Conservation (phyloP, 331 rosid genomes). For the Saraca asoca region DNA sequence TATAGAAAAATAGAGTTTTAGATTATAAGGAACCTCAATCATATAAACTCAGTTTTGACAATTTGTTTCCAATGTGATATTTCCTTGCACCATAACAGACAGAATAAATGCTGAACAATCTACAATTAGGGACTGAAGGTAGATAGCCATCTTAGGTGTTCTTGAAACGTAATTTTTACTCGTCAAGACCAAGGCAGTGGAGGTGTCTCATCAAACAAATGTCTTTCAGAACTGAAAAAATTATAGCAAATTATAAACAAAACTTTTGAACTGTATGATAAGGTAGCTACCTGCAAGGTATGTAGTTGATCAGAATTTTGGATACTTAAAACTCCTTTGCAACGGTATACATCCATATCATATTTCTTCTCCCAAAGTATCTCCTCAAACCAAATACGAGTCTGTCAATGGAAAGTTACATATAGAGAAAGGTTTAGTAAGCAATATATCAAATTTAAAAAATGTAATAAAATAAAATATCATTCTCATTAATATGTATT, state of each 20-base stretch:
- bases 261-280: background rate
- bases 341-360: conserved; percentile 90
- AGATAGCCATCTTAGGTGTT: background rate
- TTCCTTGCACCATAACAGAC: too few relatives aligned
- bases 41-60: too few relatives aligned
- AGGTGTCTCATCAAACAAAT: background rate
- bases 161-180: background rate
- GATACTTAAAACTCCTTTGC: conserved; percentile 75
- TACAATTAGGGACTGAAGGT: background rate
- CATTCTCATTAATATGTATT: conserved; percentile 6
- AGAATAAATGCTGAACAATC: background rate
- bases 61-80: too few relatives aligned
- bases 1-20: too few relatives aligned
- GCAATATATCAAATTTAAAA: conserved; percentile 5
- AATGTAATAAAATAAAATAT: background rate
- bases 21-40: too few relatives aligned
- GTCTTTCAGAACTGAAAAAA: background rate
- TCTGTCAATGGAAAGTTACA: conserved; percentile 45
- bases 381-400: conserved; percentile 86
- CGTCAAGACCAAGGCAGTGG: background rate
- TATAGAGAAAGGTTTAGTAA: background rate
- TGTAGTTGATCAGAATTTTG: conserved; percentile 75
- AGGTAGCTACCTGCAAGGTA: conserved; percentile 74
- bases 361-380: conserved; percentile 94
- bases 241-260: conserved; percentile 4